Evolutionary conservation across 2,329 filamentous ascomycete species (phyloP), one percentile per base, ranked within the genome.

Genomic region (Phaeosphaeriaceae sp.): DNA sequence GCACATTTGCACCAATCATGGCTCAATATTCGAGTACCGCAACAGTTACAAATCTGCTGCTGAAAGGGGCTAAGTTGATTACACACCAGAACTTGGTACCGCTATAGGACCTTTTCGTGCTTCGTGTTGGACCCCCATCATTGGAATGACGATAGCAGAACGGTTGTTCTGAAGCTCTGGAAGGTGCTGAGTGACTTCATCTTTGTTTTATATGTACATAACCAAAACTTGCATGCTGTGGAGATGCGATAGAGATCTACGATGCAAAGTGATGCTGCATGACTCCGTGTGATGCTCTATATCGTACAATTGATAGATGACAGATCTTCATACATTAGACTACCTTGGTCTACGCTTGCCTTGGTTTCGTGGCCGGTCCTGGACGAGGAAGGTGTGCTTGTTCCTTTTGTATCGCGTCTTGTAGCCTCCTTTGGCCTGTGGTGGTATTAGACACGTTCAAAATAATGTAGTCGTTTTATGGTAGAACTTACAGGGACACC

Each of bases 381-480:
- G 87, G 48, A 98, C 92, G 63, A 99, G 91, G 82, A 90, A 93
- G 77, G 91, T 95, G 84, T 98, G 97, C 80, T 90, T 81, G 78
- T 97, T 97, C 80, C 89, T 86, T 83, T 91, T 96, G 71, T 88
- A 88, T 66, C 94, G 88, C 48, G 94, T 97, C 86, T 97, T 98
- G 87, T 90, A 97, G 63, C 91, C 91, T 77, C 89, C 88, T 85
- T 94, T 94, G 79, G 91, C 86, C 77, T 81, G 48, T n/a, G 13
- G 11, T 7, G 15, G 24, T 10, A 31, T 54, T 42, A 54, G 33
- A 21, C 25, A 36, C 3, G 7, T n/a, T 51, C n/a, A 36, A 9
- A 9, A 20, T 17, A 10, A 36, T 36, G 27, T 11, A 36, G 9
- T 11, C 25, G 6, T 13, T 21, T 36, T 47, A 20, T 36, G 36